Evolutionary conservation across 2,329 filamentous ascomycete species (phyloP).

Genomic region (Xylaria multiplex): DNA sequence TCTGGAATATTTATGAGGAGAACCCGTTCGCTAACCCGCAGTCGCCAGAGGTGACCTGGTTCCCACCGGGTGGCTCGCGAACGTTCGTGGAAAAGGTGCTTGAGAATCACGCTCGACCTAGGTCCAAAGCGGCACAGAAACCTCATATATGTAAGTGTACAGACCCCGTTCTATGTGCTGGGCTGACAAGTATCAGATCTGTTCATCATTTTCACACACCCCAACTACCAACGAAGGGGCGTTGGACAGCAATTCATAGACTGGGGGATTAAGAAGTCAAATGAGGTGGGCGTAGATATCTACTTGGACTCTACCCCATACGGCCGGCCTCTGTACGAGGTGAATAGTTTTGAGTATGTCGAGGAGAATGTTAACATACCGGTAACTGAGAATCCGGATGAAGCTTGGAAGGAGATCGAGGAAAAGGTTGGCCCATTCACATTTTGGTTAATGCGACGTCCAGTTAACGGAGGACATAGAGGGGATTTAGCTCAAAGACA

Average conservation of each 20-base stretch:
- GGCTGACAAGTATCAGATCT: conserved; percentile 4
- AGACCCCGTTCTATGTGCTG: neutral
- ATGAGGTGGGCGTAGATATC: conserved; percentile 39
- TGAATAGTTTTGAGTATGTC: conserved; percentile 38
- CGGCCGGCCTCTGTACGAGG: conserved; percentile 40
- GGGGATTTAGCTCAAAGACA: neutral
- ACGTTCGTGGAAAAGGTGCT: conserved; percentile 15
- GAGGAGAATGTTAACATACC: conserved; percentile 42
- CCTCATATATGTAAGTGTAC: conserved; percentile 40
- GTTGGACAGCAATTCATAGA: conserved; percentile 41
- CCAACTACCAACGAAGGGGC: conserved; percentile 39
- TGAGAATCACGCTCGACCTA: conserved; percentile 19
- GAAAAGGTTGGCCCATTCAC: conserved; percentile 53
- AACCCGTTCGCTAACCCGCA: conserved; percentile 43
- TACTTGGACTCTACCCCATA: conserved; percentile 41
- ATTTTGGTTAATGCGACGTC: conserved; percentile 28
- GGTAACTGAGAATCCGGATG: conserved; percentile 37
- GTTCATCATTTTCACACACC: conserved; percentile 41
- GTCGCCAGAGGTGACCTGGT: conserved; percentile 39
- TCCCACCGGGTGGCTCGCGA: neutral
- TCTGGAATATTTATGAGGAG: conserved; percentile 35
- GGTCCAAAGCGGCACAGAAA: conserved; percentile 33
- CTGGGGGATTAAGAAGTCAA: conserved; percentile 41
- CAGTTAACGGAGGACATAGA: neutral
- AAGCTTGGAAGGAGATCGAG: conserved; percentile 46